Base-by-base conservation (phyloP, 1,139 yeast species). In the Candida mesenterica region DNA sequence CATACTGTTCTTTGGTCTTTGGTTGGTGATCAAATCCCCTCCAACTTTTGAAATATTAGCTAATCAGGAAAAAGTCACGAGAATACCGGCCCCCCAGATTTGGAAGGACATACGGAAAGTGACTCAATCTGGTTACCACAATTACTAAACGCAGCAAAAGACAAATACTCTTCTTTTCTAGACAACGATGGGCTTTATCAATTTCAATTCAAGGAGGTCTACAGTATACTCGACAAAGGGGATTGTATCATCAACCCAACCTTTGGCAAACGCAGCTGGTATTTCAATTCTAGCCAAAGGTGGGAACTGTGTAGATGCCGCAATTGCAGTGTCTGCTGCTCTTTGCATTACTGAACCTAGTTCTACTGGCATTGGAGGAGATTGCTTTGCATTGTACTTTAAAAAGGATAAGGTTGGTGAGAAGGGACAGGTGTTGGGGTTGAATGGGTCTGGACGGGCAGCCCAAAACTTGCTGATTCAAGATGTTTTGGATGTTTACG, bases 311-410 rank as follows among this genome's bases (percentile, higher is more conserved):
- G 86, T 86, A 8, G 82, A 78, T 52, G 95, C 95, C 2, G 82
- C 87, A 7, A 83, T 86, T 23, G 95, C 92, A 0, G 78, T 81
- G 20, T 78, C 89, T 5, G 92, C 95, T 4, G 86, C 82, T 5
- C 64, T 86, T 29, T 75, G 83, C 42, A 76, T 85, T 9, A 63
- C 81, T 3, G 95, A 86, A 52, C 94, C 95, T 0, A 73, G 76
- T 22, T 80, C 87, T 43, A 85, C 92, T 1, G 94, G 94, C 10
- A 72, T 85, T 37, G 95, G 95, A 3, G 95, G 95, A 22, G 95
- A 86, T 53, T 81, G 86, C 42, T 86, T 84, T 62, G 77, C 81
- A 2, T 61, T 85, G 33, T 80, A 68, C 52, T 82, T 80, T 57
- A 71, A 77, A 30, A 69, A 70, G 24, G 49, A 59, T 24, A 64